Percentiles rank a stretch among this genome's conserved stretches.
phyloP scores from a whole-genome alignment of 805 yeast species.

The Schizosaccharomyces pombe region DNA sequence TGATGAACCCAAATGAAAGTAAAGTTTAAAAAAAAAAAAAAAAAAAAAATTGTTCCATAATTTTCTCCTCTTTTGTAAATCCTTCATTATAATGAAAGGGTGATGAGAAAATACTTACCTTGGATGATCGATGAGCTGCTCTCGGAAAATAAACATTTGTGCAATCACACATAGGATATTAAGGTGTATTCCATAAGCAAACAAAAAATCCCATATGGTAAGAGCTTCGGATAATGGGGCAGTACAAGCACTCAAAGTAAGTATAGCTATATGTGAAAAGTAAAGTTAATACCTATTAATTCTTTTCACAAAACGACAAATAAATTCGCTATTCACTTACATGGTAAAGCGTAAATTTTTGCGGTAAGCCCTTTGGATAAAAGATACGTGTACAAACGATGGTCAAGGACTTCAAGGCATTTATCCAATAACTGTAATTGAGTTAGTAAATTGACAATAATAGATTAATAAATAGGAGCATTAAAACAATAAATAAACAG shows the following conservation, averaged over 20 bases:
- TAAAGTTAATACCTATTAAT: too few species aligned
- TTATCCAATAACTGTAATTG: slow-evolving; percentile 36
- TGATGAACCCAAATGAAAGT: background rate
- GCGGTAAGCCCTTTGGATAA: slow-evolving; percentile 50
- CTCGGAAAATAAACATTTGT: slow-evolving; percentile 48
- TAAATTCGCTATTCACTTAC: slow-evolving; percentile 6
- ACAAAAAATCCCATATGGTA: slow-evolving; percentile 68
- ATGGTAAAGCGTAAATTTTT: slow-evolving; percentile 56
- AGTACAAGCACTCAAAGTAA: slow-evolving; percentile 71
- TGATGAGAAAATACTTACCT: background rate
- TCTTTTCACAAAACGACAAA: too few species aligned
- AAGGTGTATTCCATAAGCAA: slow-evolving; percentile 79
- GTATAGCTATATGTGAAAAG: slow-evolving; percentile 33
- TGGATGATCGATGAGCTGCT: slow-evolving; percentile 23
- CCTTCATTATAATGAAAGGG: background rate
- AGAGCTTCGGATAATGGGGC: slow-evolving; percentile 59
- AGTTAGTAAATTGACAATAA: background rate
- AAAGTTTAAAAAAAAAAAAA: background rate
- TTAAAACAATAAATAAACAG: background rate
- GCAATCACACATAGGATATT: slow-evolving; percentile 68
- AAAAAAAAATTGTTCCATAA: background rate
- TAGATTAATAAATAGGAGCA: slow-evolving; percentile 6
- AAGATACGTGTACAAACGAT: slow-evolving; percentile 35
- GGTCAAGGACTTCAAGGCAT: slow-evolving; percentile 49
- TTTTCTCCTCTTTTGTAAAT: background rate